Conservation (phyloP, 2,329 filamentous ascomycete species). For the Hypoxylon sp. region DNA sequence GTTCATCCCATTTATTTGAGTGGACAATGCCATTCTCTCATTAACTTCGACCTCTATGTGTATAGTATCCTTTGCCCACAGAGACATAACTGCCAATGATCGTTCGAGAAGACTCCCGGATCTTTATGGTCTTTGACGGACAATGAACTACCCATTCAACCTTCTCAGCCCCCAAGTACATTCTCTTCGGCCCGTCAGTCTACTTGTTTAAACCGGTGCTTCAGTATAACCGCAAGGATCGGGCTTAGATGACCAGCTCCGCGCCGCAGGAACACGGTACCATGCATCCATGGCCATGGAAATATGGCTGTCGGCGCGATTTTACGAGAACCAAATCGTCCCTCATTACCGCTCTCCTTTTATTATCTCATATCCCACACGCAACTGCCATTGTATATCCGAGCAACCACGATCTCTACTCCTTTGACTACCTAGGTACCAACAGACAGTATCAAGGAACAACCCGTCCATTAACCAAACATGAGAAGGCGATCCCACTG, state of each 20-base stretch:
- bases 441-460: conserved; percentile 44
- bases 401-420: conserved; percentile 51
- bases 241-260: conserved; percentile 13
- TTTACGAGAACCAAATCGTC: conserved; percentile 13
- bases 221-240: background rate
- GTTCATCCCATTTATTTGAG: background rate
- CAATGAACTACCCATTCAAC: conserved; percentile 33
- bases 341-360: conserved; percentile 36
- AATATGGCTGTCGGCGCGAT: conserved; percentile 9
- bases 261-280: conserved; percentile 23
- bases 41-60: background rate
- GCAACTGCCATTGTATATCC: conserved; percentile 51
- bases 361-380: conserved; percentile 39
- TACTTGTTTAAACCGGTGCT: conserved; percentile 1
- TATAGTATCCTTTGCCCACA: background rate
- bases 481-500: conserved; percentile 66
- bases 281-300: conserved; percentile 33
- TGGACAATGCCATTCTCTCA: conserved; percentile 9
- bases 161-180: conserved; percentile 8
- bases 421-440: conserved; percentile 52
- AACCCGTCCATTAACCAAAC: conserved; percentile 50
- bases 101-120: conserved; percentile 9
- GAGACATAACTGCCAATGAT: conserved; percentile 1
- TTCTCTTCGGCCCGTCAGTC: conserved; percentile 8
- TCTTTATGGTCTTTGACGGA: conserved; percentile 16